Base-by-base conservation (phyloP, 1,284 basidiomycete species). In the Tylopilus sp. region DNA sequence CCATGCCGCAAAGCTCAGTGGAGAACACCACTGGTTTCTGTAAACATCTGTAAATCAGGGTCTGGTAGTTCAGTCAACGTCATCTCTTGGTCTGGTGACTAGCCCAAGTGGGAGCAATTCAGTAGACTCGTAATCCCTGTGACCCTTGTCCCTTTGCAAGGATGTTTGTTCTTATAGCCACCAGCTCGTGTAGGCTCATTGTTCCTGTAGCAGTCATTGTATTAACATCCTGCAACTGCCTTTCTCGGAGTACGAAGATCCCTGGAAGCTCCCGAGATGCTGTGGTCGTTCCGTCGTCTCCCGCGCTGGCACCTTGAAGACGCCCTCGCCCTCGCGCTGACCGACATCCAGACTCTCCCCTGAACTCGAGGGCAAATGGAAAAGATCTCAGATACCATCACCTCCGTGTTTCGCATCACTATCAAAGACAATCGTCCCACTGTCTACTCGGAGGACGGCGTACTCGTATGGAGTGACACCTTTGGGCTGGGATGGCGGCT, bases 401-500 rank as follows among this genome's bases (percentile, higher is more conserved):
- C 63, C 4, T 55, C 66, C 26, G 18, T 59, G 8, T 67, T 64
- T 57, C 62, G 48, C 9, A 46, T 64, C 45, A 42, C 38, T 15
- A 53, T 59, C 54, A 59, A 53, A 40, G 56, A 65, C 33, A 51
- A 37, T 1, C 53, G 48, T 18, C 62, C 66, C 1, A 30, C 30
- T 21, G 37, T 49, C 35, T 65, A 62, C 39, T 31, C 55, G 6
- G 37, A 49, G 1, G 51, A 55, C 19, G 25, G 36, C 13, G 3
- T 51, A 13, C 51, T 40, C 37, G 43, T 56, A 23, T 64, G 65
- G 64, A 56, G 56, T 47, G 58, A 62, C n/a, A 39, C 37, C n/a
- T 67, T 67, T 46, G 62, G 62, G 1, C 6, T 64, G 9, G 62
- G 62, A 8, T 64, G 64, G 66, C 64, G 65, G 1, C 44, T 64